Conservation (phyloP, 2,329 filamentous ascomycete genomes). For the Fusarium avenaceum region DNA sequence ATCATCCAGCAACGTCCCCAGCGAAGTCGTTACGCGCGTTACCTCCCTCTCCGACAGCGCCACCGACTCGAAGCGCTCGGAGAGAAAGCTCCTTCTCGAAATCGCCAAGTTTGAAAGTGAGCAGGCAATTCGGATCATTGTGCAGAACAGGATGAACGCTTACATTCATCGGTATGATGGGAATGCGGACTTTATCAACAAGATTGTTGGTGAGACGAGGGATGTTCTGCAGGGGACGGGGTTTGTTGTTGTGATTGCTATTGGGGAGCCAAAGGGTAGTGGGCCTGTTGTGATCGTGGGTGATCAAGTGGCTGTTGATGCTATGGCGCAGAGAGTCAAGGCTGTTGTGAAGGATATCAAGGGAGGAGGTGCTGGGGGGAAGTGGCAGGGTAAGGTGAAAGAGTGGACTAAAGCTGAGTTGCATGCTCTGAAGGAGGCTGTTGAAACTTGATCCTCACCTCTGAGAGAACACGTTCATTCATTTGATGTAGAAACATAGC, state of each 20-base stretch:
- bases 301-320: slow-evolving; percentile 41
- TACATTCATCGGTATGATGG: slow-evolving; percentile 47
- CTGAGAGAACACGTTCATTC: neutral
- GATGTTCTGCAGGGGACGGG: slow-evolving; percentile 35
- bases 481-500: neutral
- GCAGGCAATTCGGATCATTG: slow-evolving; percentile 23
- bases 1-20: slow-evolving; percentile 43
- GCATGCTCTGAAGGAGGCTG: slow-evolving; percentile 36
- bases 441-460: slow-evolving; percentile 23
- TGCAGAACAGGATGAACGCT: slow-evolving; percentile 37
- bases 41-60: slow-evolving; percentile 31
- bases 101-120: slow-evolving; percentile 50
- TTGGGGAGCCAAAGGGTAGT: slow-evolving; percentile 44
- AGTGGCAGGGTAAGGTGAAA: slow-evolving; percentile 52
- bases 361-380: slow-evolving; percentile 49
- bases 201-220: slow-evolving; percentile 44
- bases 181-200: slow-evolving; percentile 51
- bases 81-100: slow-evolving; percentile 49
- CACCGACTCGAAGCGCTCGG: slow-evolving; percentile 42
- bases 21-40: slow-evolving; percentile 40
- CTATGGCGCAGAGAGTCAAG: slow-evolving; percentile 34
- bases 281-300: slow-evolving; percentile 49
- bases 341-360: slow-evolving; percentile 44
- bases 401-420: slow-evolving; percentile 48
- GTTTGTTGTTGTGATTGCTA: slow-evolving; percentile 44